phyloP scores from a whole-genome alignment of 1,139 yeast species.

The Candida glucosophila region DNA sequence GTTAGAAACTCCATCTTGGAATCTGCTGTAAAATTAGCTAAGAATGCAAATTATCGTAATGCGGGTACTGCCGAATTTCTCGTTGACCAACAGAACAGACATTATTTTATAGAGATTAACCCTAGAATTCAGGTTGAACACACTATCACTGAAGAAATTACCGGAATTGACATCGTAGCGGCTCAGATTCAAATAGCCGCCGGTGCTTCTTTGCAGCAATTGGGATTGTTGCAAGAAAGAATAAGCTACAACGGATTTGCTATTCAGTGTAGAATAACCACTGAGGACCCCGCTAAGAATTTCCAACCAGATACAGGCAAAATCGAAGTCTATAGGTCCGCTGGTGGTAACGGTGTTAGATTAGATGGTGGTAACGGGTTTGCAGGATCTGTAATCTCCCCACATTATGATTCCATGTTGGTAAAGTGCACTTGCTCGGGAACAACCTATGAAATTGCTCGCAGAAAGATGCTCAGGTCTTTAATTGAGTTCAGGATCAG shows the following conservation, averaged over 20 bases:
- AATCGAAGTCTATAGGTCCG: constrained; percentile 94
- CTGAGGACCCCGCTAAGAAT: constrained; percentile 94
- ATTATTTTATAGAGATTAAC: constrained; percentile 95
- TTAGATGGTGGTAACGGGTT: constrained; percentile 98
- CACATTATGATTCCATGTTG: constrained; percentile 97
- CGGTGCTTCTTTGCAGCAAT: constrained; percentile 87
- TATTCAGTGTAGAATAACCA: constrained; percentile 97
- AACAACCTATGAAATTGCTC: constrained; percentile 90
- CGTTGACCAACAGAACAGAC: constrained; percentile 90
- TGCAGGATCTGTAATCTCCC: constrained; percentile 96
- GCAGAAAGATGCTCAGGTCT: constrained; percentile 96
- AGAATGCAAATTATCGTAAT: constrained; percentile 80
- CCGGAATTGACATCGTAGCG: constrained; percentile 96
- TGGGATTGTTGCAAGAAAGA: constrained; percentile 88
- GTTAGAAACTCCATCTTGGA: constrained; percentile 87
- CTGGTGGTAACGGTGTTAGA: constrained; percentile 99
- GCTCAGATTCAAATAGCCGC: constrained; percentile 99
- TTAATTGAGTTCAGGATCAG: constrained; percentile 95
- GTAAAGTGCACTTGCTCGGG: constrained; percentile 97
- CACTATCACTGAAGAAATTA: constrained; percentile 96
- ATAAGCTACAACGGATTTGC: constrained; percentile 97
- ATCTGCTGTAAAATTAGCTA: constrained; percentile 91
- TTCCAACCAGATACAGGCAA: constrained; percentile 99
- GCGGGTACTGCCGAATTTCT: constrained; percentile 99
- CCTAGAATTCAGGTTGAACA: constrained; percentile 99